Evolutionary conservation across 768 basidiomycete genomes (phyloP).

Genomic region (Kwoniella heveanensis): DNA sequence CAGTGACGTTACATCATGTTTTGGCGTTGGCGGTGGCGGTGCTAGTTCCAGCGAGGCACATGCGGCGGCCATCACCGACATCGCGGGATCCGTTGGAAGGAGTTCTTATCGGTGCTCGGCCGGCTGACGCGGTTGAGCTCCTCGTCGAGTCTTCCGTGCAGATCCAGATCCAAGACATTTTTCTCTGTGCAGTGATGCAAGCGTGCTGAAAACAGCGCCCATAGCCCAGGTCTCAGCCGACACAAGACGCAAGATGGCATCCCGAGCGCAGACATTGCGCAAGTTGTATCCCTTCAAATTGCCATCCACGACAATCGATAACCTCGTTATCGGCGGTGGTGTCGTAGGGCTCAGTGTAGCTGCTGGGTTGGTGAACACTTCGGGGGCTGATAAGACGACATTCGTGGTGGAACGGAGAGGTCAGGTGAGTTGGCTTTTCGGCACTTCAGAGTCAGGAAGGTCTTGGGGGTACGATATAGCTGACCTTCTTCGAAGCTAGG

Average conservation of each 20-base stretch:
- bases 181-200: no score
- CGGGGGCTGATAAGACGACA: constrained; percentile 70
- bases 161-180: no score
- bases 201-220: no score
- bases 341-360: constrained; percentile 86
- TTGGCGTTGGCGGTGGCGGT: constrained; percentile 6
- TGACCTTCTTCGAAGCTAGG: constrained; percentile 58
- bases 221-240: no score
- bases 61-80: not conserved
- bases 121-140: no score
- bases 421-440: constrained; percentile 54
- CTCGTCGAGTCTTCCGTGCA: no score
- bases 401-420: constrained; percentile 78
- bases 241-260: not conserved
- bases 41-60: constrained; percentile 15
- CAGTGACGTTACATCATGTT: constrained; percentile 6
- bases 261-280: constrained; percentile 19
- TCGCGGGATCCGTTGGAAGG: no score
- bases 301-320: constrained; percentile 76
- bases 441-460: not conserved
- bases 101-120: no score
- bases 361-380: constrained; percentile 65
- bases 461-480: not conserved
- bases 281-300: constrained; percentile 52
- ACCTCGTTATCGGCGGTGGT: constrained; percentile 85